phyloP scores from a whole-genome alignment of 495 filamentous ascomycete species.

The Neurospora sp. region DNA sequence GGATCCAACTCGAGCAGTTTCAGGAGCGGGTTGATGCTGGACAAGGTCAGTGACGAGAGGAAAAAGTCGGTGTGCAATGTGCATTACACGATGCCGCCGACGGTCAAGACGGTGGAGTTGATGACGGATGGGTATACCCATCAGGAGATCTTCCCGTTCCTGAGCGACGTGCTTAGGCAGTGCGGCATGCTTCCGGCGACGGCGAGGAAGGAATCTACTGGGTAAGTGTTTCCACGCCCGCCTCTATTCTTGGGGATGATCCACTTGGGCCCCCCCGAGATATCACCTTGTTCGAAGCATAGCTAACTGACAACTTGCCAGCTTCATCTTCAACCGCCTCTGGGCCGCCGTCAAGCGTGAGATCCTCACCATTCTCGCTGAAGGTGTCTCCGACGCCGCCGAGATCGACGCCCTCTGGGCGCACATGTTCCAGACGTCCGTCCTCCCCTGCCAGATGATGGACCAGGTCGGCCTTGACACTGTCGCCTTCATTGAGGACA shows the following conservation, averaged over 20 bases:
- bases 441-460: constrained; percentile 2
- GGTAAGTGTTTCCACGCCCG: constrained; percentile 9
- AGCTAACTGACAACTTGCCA: background rate
- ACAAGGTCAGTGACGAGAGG: constrained; percentile 25
- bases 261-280: background rate
- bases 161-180: constrained; percentile 25
- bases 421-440: constrained; percentile 14
- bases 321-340: constrained; percentile 47
- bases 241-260: background rate
- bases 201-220: constrained; percentile 38
- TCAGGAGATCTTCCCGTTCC: constrained; percentile 30
- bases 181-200: constrained; percentile 31
- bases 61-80: constrained; percentile 33
- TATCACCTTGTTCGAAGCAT: background rate
- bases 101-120: constrained; percentile 38
- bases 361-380: constrained; percentile 34
- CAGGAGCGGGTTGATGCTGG: constrained; percentile 36
- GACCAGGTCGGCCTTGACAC: constrained; percentile 34
- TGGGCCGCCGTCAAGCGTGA: constrained; percentile 47
- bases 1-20: constrained; percentile 41
- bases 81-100: constrained; percentile 46
- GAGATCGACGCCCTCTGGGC: constrained; percentile 36
- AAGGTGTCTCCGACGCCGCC: constrained; percentile 32
- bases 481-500: constrained; percentile 24
- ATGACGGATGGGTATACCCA: constrained; percentile 46